Base-by-base conservation (phyloP, 2,329 filamentous ascomycete species). In the Trichoderma sp. region DNA sequence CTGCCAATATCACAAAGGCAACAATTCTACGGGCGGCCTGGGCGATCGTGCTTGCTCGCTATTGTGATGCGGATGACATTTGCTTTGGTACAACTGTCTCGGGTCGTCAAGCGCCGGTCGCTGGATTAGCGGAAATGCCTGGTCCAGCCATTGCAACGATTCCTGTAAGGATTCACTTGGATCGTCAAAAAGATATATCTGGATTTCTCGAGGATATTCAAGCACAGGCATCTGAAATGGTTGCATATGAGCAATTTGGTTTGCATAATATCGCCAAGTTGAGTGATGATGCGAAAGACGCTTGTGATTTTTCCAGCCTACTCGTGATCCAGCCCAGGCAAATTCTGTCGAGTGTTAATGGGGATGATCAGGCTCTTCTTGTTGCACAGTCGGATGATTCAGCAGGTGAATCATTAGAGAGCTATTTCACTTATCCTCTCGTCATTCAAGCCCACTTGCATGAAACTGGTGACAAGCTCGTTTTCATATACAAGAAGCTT, bases 81-180 rank as follows among this genome's bases (percentile, higher is more conserved):
- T 20, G 74, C 11, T 78, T 78, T 58, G 78, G 77, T 3, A 71
- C 72, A 4, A 74, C 73, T 7, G 70, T 75, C 17, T 74, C 74
- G 4, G 73, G 74, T 15, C 70, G 74, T 12, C 71, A 76, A 26
- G 71, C 74, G 7, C 36, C 71, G 1, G 63, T 75, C 6, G 12
- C 30, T 28, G 63, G 71, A 39, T 43, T 74, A 3, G 55, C 73
- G 3, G 50, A 63, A 9, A 75, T 75, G 6, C 43, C 69, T 4
- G 74, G 73, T 28, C 72, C 73, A 6, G 58, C 66, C 0, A 68
- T 75, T 8, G 67, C 69, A 8, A 75, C 73, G 1, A 68, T 75
- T n/a, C 74, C 74, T 7, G 30, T 73, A 4, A 67, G 74, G 6
- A 58, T 74, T 30, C 53, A 67, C 4, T 32, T 75, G 4, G 39